These are phyloP conservation scores for Naematelia encephala DNA, from an alignment of 768 basidiomycete genomes.

Conservation along the genomic window DNA sequence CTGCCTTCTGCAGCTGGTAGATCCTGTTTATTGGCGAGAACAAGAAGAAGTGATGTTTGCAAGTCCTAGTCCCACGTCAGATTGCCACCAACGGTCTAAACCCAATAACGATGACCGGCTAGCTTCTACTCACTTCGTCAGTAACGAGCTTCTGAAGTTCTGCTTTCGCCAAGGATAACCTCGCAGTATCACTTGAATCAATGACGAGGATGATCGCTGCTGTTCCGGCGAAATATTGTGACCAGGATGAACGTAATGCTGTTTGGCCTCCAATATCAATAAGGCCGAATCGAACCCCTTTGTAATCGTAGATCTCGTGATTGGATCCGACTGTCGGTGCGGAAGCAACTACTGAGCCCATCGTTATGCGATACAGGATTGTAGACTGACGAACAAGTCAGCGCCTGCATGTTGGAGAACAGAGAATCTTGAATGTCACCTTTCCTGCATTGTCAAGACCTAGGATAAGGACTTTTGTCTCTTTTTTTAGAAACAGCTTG, in stretches of 20 bases:
- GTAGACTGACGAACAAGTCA: conserved; percentile 29
- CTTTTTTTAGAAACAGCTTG: conserved; percentile 43
- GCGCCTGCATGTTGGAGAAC: neutral
- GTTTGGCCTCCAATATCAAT: conserved; percentile 52
- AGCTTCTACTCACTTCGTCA: conserved; percentile 38
- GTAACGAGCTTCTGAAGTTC: conserved; percentile 47
- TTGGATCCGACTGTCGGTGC: conserved; percentile 51
- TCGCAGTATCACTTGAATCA: conserved; percentile 45
- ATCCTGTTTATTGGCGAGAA: conserved; percentile 51
- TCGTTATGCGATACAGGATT: conserved; percentile 48
- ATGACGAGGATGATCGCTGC: conserved; percentile 50
- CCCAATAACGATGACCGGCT: neutral
- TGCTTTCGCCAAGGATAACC: conserved; percentile 43
- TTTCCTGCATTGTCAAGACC: conserved; percentile 52
- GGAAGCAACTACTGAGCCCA: conserved; percentile 50
- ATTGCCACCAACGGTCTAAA: neutral
- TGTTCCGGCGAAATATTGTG: conserved; percentile 48
- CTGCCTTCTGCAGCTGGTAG: conserved; percentile 39
- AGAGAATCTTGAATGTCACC: too few relatives aligned
- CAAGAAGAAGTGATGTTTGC: conserved; percentile 40
- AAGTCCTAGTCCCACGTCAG: conserved; percentile 29
- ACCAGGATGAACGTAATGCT: conserved; percentile 41
- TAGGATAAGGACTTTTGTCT: conserved; percentile 50
- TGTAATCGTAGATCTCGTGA: conserved; percentile 51
- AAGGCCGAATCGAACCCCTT: conserved; percentile 49